A percentile compares a stretch with the other conserved stretches of the same genome.
Evolutionary conservation across 805 yeast species (phyloP).

Genomic region (Suhomyces kilbournensis): DNA sequence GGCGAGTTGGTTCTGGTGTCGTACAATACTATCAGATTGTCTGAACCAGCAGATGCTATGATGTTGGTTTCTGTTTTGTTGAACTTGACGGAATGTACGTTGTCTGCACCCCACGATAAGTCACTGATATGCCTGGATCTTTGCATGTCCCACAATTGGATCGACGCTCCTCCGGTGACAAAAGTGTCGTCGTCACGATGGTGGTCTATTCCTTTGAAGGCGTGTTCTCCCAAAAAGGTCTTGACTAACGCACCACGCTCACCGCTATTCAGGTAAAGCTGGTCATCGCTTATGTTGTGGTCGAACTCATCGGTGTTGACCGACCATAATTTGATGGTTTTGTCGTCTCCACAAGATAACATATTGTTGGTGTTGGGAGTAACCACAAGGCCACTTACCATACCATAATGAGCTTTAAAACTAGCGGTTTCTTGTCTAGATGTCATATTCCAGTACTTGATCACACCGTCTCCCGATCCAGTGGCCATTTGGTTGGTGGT

Average conservation of each 20-base stretch:
- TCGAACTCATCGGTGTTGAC: conserved; percentile 55
- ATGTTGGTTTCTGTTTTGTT: conserved; percentile 88
- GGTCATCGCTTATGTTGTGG: conserved; percentile 28
- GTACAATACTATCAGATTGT: conserved; percentile 84
- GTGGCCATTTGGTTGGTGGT: conserved; percentile 75
- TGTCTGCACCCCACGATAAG: conserved; percentile 96
- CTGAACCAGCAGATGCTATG: conserved; percentile 80
- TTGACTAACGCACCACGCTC: conserved; percentile 55
- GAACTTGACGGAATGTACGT: conserved; percentile 75
- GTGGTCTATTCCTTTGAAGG: conserved; percentile 83
- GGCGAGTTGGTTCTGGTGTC: conserved; percentile 91
- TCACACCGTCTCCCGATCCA: conserved; percentile 93
- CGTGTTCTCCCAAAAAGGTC: conserved; percentile 79
- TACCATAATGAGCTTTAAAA: conserved; percentile 86
- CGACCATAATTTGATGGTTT: conserved; percentile 86
- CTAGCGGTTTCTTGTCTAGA: conserved; percentile 71
- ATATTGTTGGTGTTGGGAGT: conserved; percentile 57
- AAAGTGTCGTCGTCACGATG: conserved; percentile 71
- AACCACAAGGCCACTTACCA: conserved; percentile 78
- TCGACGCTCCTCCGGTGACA: conserved; percentile 88
- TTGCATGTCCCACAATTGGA: conserved; percentile 88
- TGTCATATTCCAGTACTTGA: conserved; percentile 91
- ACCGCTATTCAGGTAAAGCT: conserved; percentile 28
- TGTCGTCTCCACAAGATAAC: conserved; percentile 88
- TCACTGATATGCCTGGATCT: conserved; percentile 75